A percentile compares a stretch with the other conserved stretches of the same genome.
phyloP scores from a whole-genome alignment of 176 grass and related monocot species.

The Urochloa ruziziensis region DNA sequence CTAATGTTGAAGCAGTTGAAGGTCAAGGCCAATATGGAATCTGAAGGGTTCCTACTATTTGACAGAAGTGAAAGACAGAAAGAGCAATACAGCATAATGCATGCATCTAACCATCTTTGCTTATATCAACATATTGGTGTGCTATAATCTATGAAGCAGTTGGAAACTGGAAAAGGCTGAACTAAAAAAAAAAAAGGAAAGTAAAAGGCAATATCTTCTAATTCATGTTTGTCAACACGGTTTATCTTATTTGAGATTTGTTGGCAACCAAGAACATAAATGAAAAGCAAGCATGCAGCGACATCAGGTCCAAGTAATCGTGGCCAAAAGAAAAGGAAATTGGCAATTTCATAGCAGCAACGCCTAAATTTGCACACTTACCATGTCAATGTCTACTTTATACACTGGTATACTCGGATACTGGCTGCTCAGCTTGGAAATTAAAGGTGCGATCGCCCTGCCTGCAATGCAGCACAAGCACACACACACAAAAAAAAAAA shows the following conservation, averaged over 20 bases:
- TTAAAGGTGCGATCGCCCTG: slow-evolving; percentile 33
- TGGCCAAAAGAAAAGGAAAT: too few relatives aligned
- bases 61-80: background rate
- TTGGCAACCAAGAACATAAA: background rate
- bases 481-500: background rate
- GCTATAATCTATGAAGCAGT: background rate
- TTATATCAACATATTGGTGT: background rate
- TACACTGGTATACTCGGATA: slow-evolving; percentile 42
- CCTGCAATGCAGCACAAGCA: slow-evolving; percentile 13
- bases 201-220: background rate
- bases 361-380: background rate
- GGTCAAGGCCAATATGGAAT: background rate
- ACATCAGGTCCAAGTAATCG: background rate
- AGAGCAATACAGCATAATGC: background rate
- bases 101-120: background rate
- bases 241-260: background rate
- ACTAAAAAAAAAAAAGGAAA: background rate
- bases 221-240: background rate
- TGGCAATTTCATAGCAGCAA: background rate
- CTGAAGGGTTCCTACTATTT: background rate
- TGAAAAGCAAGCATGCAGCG: too few relatives aligned
- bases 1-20: background rate
- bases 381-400: slow-evolving; percentile 53
- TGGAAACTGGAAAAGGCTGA: background rate
- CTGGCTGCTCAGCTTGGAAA: slow-evolving; percentile 23